Percentiles rank a stretch among this genome's conserved stretches.
Conservation (phyloP, 176 grass and related monocot species). For the Dendrocalamus sinicus region DNA sequence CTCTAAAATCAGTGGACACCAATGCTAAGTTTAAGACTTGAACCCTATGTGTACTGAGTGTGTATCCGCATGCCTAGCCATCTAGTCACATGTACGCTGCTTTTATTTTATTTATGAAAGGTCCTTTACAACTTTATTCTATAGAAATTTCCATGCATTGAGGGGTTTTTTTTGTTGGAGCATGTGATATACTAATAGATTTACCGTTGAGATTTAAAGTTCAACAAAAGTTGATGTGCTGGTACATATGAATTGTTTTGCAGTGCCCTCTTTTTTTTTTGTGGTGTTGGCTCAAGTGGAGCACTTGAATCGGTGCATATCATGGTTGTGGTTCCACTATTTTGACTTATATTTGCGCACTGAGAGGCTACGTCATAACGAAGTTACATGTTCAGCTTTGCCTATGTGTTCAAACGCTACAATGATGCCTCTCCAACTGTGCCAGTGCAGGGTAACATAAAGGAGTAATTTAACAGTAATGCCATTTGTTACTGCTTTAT, state of each 20-base stretch:
- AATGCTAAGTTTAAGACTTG: no score
- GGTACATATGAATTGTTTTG: not conserved
- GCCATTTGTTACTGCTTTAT: not conserved
- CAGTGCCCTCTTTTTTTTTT: not conserved
- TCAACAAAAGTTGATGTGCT: not conserved
- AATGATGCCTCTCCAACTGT: not conserved
- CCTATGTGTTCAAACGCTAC: not conserved
- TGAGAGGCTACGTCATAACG: not conserved
- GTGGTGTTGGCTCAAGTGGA: not conserved
- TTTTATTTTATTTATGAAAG: no score
- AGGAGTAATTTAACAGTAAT: not conserved
- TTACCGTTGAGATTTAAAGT: not conserved
- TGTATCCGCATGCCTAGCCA: no score
- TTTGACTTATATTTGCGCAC: not conserved
- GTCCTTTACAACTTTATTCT: not conserved
- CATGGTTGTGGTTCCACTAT: conserved; percentile 24
- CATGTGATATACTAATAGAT: not conserved
- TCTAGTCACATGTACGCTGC: no score
- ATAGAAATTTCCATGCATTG: not conserved
- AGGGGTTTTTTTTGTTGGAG: not conserved
- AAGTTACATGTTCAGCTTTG: not conserved
- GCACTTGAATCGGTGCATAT: conserved; percentile 15
- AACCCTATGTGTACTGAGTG: no score
- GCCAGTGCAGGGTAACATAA: not conserved
- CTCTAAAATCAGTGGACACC: no score